A percentile compares a stretch with the other conserved stretches of the same genome.
Evolutionary conservation across 2,329 filamentous ascomycete genomes (phyloP).

Genomic region (Colletotrichum abscissum): DNA sequence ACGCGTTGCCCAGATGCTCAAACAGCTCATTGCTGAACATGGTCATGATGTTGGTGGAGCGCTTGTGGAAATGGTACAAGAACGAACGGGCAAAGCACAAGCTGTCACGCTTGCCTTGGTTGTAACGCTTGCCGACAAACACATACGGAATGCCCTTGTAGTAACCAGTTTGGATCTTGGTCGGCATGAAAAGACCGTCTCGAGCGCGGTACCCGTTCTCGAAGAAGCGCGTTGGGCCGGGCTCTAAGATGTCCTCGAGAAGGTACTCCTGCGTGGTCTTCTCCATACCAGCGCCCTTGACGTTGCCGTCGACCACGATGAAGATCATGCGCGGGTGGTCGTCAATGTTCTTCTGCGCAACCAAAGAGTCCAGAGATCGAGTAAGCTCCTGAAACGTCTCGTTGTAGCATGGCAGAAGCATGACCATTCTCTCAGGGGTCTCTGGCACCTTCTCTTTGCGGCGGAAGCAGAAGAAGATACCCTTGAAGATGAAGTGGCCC

Average conservation of each 20-base stretch:
- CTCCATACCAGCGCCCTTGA: conserved; percentile 57
- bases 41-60: conserved; percentile 53
- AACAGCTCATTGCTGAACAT: conserved; percentile 60
- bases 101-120: conserved; percentile 62
- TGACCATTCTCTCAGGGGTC: conserved; percentile 55
- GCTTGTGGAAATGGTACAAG: conserved; percentile 58
- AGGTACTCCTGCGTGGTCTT: conserved; percentile 61
- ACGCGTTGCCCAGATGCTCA: conserved; percentile 50
- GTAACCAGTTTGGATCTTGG: conserved; percentile 54
- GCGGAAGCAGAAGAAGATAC: conserved; percentile 44
- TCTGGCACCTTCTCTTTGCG: conserved; percentile 45
- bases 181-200: conserved; percentile 58
- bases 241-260: conserved; percentile 56
- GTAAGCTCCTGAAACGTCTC: conserved; percentile 57
- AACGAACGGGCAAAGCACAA: conserved; percentile 61
- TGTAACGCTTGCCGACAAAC: conserved; percentile 60
- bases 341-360: conserved; percentile 55
- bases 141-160: conserved; percentile 59
- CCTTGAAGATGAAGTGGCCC: conserved; percentile 43
- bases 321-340: conserved; percentile 56
- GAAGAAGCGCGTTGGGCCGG: conserved; percentile 46
- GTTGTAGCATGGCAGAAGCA: conserved; percentile 62
- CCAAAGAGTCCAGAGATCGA: conserved; percentile 57
- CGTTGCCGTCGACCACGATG: conserved; percentile 60
- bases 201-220: conserved; percentile 58